Evolutionary conservation across 2,329 filamentous ascomycete species (phyloP).

Genomic region (Simplicillium aogashimaense): DNA sequence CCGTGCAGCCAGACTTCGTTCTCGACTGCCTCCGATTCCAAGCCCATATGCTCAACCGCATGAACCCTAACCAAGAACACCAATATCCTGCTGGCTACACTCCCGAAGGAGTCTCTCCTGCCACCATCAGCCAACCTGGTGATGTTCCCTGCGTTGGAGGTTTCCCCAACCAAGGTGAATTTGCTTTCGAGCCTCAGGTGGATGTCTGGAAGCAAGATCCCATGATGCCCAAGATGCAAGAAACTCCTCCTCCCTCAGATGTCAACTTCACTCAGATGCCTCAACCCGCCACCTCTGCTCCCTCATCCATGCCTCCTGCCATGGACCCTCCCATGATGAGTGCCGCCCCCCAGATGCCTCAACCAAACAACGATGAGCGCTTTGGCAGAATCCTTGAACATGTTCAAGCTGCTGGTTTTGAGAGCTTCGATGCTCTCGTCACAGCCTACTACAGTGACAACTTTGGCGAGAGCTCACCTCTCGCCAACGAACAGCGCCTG

Average conservation of each 20-base stretch:
- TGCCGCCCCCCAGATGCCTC: too few relatives aligned
- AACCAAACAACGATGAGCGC: constrained; percentile 8
- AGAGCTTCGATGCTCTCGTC: constrained; percentile 15
- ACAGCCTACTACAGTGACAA: constrained; percentile 15
- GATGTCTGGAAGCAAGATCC: constrained; percentile 11
- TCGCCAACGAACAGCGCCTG: constrained; percentile 15
- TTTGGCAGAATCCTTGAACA: constrained; percentile 13
- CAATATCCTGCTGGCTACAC: background rate
- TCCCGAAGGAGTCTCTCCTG: background rate
- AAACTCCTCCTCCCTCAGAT: constrained; percentile 3
- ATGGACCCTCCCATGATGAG: too few relatives aligned
- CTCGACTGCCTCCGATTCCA: constrained; percentile 16
- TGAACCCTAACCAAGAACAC: constrained; percentile 10
- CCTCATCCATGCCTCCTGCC: too few relatives aligned
- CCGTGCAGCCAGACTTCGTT: constrained; percentile 11
- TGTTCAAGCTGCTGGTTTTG: constrained; percentile 13
- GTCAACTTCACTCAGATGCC: constrained; percentile 2
- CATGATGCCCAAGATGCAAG: constrained; percentile 6
- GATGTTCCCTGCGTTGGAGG: constrained; percentile 6
- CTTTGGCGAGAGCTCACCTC: constrained; percentile 9
- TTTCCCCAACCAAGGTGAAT: constrained; percentile 10
- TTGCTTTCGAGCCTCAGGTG: constrained; percentile 9
- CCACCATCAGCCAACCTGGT: constrained; percentile 7
- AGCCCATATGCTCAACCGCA: constrained; percentile 12
- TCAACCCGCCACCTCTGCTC: too few relatives aligned